Evolutionary conservation across 352 stramenopile genomes (phyloP), one percentile per base, ranked within the genome.

Genomic region (Pythium rishiriense): DNA sequence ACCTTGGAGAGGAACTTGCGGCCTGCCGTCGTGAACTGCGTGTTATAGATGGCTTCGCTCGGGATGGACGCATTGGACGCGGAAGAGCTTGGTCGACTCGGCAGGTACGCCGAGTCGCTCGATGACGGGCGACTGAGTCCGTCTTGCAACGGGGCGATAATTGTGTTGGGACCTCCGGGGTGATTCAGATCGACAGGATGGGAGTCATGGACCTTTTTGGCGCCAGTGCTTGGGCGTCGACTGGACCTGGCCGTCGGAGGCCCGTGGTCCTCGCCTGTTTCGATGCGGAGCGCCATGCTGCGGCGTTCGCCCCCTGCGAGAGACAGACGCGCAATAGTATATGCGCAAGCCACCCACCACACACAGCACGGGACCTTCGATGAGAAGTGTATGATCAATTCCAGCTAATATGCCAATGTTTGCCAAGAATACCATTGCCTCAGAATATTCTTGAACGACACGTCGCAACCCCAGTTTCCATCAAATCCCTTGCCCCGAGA

Each of bases 11-110:
- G 64, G 45, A 92, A 89, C 35, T 74, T 78, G 12, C 80, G 80
- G 0, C 83, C 79, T 0, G 83, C 81, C 0, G 78, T 86, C 31
- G 81, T 89, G 63, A 92, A 87, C 57, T 92, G 83, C 15, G 81
- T 88, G 62, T 92, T 90, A 67, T 89, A 92, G 59, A 92, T 89
- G 24, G 79, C 83, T 51, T 92, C 79, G 69, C 80, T 89, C 1
- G 83, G 81, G 7, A 52, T 29, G 0, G 47, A 57, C 12, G 48
- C 42, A 1, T 57, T 63, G 21, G 54, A 59, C 11, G 47, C 33
- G 8, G 59, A 56, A 4, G 59, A 66, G 29, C 29, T 62, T 26
- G 47, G 26, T 26, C 60, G 46, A 24, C 54, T 49, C 26, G 6
- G 8, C 31, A n/a, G 25, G 24, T 29, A 22, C 64, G 42, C 14